Percentiles rank a stretch among this genome's conserved stretches.
These are phyloP conservation scores for Nothophaeocryptopus gaeumannii DNA, from an alignment of 2,329 filamentous ascomycete species.

Conservation along the genomic window DNA sequence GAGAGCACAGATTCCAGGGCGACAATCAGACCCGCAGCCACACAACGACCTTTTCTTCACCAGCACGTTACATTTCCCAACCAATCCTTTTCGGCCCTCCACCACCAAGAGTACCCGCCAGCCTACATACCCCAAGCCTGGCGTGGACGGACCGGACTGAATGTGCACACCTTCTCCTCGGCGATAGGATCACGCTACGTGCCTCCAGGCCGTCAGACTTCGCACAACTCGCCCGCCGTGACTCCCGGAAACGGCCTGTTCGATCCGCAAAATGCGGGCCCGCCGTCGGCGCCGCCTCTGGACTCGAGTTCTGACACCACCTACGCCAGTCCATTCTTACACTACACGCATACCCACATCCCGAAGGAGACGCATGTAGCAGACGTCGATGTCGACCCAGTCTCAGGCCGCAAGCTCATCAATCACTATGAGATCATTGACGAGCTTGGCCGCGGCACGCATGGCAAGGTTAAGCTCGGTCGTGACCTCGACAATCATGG, in stretches of 20 bases:
- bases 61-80: slow-evolving; percentile 45
- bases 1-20: slow-evolving; percentile 39
- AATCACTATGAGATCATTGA: slow-evolving; percentile 98
- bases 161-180: slow-evolving; percentile 41
- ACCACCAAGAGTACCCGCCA: slow-evolving; percentile 44
- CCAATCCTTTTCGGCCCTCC: slow-evolving; percentile 50
- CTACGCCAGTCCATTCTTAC: slow-evolving; percentile 51
- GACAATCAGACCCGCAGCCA: slow-evolving; percentile 30
- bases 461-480: slow-evolving; percentile 96
- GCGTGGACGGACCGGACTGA: slow-evolving; percentile 38
- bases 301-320: slow-evolving; percentile 33
- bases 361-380: slow-evolving; percentile 74
- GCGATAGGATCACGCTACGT: slow-evolving; percentile 42
- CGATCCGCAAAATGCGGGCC: slow-evolving; percentile 30
- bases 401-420: slow-evolving; percentile 91
- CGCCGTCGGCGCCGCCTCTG: slow-evolving; percentile 32
- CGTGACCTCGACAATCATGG: slow-evolving; percentile 66
- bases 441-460: slow-evolving; percentile 91
- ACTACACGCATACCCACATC: slow-evolving; percentile 49
- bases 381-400: slow-evolving; percentile 81
- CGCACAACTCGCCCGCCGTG: slow-evolving; percentile 46
- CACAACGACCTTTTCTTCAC: slow-evolving; percentile 15
- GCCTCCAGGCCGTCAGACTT: slow-evolving; percentile 40
- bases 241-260: slow-evolving; percentile 47
- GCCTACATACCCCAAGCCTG: slow-evolving; percentile 38